Evolutionary conservation across 164 flowering plant genomes (phyloP), one percentile per base, ranked within the genome.

Genomic region (Hamamelis virginiana): DNA sequence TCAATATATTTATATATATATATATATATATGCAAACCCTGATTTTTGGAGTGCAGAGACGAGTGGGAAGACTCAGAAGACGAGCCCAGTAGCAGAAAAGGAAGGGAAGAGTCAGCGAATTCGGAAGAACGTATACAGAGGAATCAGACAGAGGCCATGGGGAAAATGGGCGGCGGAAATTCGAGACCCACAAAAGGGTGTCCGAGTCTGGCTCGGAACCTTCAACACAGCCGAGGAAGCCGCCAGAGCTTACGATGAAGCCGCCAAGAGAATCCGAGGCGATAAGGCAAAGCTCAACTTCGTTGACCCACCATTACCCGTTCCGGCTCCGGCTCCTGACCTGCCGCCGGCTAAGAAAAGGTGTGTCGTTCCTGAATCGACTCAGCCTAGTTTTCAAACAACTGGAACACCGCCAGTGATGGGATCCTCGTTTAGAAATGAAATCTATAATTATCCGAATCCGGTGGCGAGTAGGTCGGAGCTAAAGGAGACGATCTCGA

Each of bases 81-180:
- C 27, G 26, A 73, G 65, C 52, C 12, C 65, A 16, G 58, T 15
- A 18, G 33, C 46, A 8, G 65, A 70, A 12, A 62, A 70, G 60
- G 51, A 68, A 59, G 53, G 18, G 33, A 52, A 26, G 50, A 50
- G 27, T 56, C 69, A 56, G 71, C 65, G 74, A 38, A 50, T 57
- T 19, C 74, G 89, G 55, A 90, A 87, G 84, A 87, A 79, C 72
- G 62, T 74, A 14, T 90, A 85, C 81, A 81, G 92, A 73, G 95
- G 95, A 3, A 87, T 89, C 44, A 65, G 95, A 75, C 86, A 81
- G 71, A 73, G 92, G 77, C 89, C 89, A 28, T 86, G 90, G 90
- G 90, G 90, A 8, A 86, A 86, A 69, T 86, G 92, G 92, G 92
- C 90, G 15, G 91, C 92, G 1, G 95, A 90, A 75, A 90, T 90